Base-by-base conservation (phyloP, 2,329 filamentous ascomycete species). In the Epichloe glyceriae region DNA sequence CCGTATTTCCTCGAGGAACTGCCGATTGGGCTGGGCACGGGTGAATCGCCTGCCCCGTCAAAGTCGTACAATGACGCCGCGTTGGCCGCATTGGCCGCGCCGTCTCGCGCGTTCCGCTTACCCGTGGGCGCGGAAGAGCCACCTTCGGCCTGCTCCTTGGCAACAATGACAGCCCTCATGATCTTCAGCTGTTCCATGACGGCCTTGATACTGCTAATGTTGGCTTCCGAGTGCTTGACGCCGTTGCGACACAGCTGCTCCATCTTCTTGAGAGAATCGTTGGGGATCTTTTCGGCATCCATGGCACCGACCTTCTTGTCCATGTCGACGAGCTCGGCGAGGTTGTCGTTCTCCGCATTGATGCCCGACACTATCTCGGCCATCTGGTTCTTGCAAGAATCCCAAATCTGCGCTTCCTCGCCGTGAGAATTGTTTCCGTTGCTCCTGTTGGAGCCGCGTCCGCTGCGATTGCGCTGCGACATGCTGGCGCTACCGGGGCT, bases 381-480 rank as follows among this genome's bases (percentile, higher is more conserved):
- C 33, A 72, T 59, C 45, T 70, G 66, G 4, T 57, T 59, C 52
- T 71, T 70, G 57, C 64, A 67, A 1, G 60, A 56, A 35, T 72
- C 69, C 70, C 70, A 73, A 5, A 72, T 65, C 45, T 68, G 63
- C 8, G 64, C 67, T 56, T 73, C 70, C 54, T 73, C 70, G 30
- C 70, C 70, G 34, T 70, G 67, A 7, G 64, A 40, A 35, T 54
- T 57, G 53, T 67, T 65, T 26, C 69, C 68, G 46, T 69, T 71
- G 60, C 70, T 72, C 41, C 70, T 67, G 60, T 69, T 69, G 40
- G 67, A 69, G 39, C 68, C 69, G 54, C 70, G 70, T 48, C 68
- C 68, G 57, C 69, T 70, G 50, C 70, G 68, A 53, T 70, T 71
- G 53, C 70, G 64, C 58, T 72, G 70, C 42, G 70, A 71, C 69